Conservation (phyloP, 371 early-diverging fungal genomes). For the Batkoa obscura region DNA sequence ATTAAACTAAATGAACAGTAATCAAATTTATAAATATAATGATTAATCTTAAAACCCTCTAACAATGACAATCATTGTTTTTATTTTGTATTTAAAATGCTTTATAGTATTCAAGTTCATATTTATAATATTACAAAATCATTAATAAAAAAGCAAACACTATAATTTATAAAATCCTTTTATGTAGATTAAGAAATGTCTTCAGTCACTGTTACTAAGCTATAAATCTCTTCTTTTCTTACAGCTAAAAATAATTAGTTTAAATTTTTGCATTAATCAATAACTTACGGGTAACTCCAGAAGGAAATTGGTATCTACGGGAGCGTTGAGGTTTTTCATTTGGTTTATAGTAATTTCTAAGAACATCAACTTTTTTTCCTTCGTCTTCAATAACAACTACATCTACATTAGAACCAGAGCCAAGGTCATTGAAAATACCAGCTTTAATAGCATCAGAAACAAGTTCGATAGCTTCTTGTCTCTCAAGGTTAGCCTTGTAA, state of each 20-base stretch:
- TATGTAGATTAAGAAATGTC: too few species aligned
- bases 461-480: slow-evolving; percentile 83
- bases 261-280: not conserved
- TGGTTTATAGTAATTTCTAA: slow-evolving; percentile 70
- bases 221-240: slow-evolving; percentile 1
- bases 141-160: too few species aligned
- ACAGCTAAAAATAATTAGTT: slow-evolving; percentile 1
- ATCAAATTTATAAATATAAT: too few species aligned
- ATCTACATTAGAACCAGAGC: slow-evolving; percentile 98
- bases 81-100: too few species aligned
- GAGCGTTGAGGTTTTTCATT: slow-evolving; percentile 78
- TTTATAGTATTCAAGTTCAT: too few species aligned
- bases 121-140: too few species aligned
- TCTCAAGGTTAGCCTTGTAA: slow-evolving; percentile 69
- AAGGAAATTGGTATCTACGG: slow-evolving; percentile 34
- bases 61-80: too few species aligned
- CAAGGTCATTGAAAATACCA: slow-evolving; percentile 98
- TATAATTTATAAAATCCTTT: too few species aligned
- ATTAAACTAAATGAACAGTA: too few species aligned
- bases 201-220: slow-evolving; percentile 6
- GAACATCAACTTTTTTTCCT: slow-evolving; percentile 31
- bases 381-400: slow-evolving; percentile 76
- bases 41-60: too few species aligned
- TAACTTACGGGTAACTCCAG: slow-evolving; percentile 10
- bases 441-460: slow-evolving; percentile 93